Percentiles rank a stretch among this genome's conserved stretches.
phyloP scores from a whole-genome alignment of 2,329 filamentous ascomycete species.

The Colletotrichum filicis region DNA sequence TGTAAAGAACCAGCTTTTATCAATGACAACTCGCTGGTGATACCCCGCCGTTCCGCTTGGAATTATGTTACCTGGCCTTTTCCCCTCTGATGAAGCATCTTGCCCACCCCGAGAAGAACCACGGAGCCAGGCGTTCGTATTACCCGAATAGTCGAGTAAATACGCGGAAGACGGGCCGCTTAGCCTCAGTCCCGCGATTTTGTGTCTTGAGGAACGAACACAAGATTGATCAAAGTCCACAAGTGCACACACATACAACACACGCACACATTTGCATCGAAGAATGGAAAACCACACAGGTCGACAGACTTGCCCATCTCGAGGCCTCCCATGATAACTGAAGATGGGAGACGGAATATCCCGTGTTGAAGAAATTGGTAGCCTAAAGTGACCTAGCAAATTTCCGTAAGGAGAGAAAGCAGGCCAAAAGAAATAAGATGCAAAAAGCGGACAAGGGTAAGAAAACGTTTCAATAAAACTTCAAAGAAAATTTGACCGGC shows the following conservation, averaged over 20 bases:
- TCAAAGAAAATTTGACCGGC: neutral
- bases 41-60: neutral
- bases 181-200: conserved; percentile 8
- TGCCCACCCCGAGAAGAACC: conserved; percentile 7
- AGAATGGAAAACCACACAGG: too few relatives aligned
- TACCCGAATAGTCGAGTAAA: conserved; percentile 16
- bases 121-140: conserved; percentile 18
- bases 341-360: neutral
- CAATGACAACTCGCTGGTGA: neutral
- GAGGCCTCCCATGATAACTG: neutral
- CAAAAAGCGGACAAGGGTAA: neutral
- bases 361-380: neutral
- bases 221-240: neutral
- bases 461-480: neutral
- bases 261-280: too few relatives aligned
- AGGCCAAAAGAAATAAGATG: neutral
- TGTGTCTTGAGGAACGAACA: neutral
- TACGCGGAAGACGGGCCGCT: conserved; percentile 26
- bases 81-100: neutral
- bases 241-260: too few relatives aligned
- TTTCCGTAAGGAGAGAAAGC: neutral
- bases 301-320: too few relatives aligned
- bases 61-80: neutral
- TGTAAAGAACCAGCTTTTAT: neutral
- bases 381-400: neutral